These are phyloP conservation scores for Triticum turgidum DNA, from an alignment of 176 grass and related monocot species.

Conservation along the genomic window DNA sequence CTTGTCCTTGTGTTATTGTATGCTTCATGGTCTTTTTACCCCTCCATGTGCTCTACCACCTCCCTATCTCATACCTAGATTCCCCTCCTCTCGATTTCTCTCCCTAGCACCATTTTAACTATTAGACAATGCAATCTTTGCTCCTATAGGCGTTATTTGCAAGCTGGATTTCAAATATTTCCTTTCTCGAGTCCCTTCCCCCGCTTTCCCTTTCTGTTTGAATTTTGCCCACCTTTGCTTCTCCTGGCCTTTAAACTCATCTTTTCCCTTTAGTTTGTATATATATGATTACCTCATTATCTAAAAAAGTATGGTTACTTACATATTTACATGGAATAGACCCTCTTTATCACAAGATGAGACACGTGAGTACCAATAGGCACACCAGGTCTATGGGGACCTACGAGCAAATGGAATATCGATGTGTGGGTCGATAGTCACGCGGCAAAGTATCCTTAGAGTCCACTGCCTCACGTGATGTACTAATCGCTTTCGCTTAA, in stretches of 20 bases:
- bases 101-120: constrained; percentile 20
- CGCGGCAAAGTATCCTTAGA: constrained; percentile 39
- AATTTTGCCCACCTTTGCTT: constrained; percentile 43
- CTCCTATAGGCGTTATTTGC: constrained; percentile 18
- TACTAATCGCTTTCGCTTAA: constrained; percentile 35
- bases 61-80: constrained; percentile 54
- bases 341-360: constrained; percentile 14
- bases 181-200: constrained; percentile 12
- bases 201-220: constrained; percentile 29
- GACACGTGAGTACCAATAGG: constrained; percentile 36
- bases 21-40: constrained; percentile 31
- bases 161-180: constrained; percentile 41
- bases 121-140: constrained; percentile 22
- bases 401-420: constrained; percentile 34
- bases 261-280: constrained; percentile 15
- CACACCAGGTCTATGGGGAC: constrained; percentile 31
- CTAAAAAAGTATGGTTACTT: background rate
- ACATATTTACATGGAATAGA: constrained; percentile 11
- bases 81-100: constrained; percentile 24
- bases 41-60: constrained; percentile 50
- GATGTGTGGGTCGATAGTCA: constrained; percentile 38
- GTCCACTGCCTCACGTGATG: constrained; percentile 60
- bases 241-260: constrained; percentile 20
- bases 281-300: constrained; percentile 3
- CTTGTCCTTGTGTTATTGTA: constrained; percentile 38